Evolutionary conservation across 139 green algal species (phyloP).

Genomic region (Auxenochlorella pyrenoidosa): DNA sequence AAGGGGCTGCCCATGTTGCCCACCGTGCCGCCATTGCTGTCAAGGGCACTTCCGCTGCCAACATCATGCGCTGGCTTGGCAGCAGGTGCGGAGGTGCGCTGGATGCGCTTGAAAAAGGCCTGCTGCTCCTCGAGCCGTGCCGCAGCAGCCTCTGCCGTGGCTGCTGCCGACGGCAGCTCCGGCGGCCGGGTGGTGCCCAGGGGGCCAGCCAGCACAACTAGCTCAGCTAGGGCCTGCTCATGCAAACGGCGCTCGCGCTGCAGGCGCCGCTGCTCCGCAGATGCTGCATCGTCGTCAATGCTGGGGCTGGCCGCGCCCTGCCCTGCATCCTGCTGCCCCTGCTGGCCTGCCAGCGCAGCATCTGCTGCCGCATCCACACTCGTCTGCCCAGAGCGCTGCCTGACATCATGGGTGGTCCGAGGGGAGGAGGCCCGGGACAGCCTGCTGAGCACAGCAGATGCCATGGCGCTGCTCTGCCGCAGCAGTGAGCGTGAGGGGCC

Average conservation of each 20-base stretch:
- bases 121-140: slow-evolving; percentile 9
- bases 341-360: not conserved
- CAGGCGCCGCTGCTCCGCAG: not conserved
- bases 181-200: not conserved
- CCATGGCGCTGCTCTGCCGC: slow-evolving; percentile 22
- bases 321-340: not conserved
- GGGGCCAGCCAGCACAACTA: slow-evolving; percentile 20
- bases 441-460: slow-evolving; percentile 2
- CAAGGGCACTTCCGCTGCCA: not conserved
- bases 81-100: not conserved
- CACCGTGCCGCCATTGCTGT: not conserved
- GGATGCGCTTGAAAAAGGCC: not conserved
- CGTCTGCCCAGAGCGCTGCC: not conserved
- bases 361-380: not conserved
- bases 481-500: not conserved
- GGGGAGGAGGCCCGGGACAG: slow-evolving; percentile 10
- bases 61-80: not conserved
- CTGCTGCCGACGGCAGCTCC: slow-evolving; percentile 21
- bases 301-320: not conserved
- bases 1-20: not conserved
- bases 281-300: not conserved
- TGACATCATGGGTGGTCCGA: not conserved
- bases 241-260: slow-evolving; percentile 27
- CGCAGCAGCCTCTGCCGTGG: not conserved
- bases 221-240: slow-evolving; percentile 31